Evolutionary conservation across 164 flowering plant genomes (phyloP).

Genomic region (Magnolia sinica): DNA sequence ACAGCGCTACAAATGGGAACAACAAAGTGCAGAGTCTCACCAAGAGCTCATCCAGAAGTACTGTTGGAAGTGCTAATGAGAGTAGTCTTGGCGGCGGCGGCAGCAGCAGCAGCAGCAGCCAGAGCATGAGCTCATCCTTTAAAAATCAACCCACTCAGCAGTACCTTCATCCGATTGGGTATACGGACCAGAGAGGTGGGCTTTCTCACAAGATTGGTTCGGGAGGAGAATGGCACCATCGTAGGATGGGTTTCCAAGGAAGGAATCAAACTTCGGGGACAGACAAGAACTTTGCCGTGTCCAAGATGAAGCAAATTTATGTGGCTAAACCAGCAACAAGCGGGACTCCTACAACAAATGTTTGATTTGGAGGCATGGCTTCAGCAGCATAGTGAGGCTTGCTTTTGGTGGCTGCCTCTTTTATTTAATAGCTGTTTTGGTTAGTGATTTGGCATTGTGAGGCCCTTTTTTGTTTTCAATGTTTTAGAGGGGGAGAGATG

Average conservation of each 20-base stretch:
- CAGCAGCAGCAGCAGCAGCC: conserved; percentile 21
- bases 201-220: conserved; percentile 42
- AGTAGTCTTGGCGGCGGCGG: conserved; percentile 11
- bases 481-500: neutral
- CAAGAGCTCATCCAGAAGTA: conserved; percentile 33
- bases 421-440: conserved; percentile 4
- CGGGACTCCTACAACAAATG: conserved; percentile 25
- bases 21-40: conserved; percentile 18
- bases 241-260: conserved; percentile 62
- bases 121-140: conserved; percentile 20
- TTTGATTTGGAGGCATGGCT: conserved; percentile 2
- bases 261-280: conserved; percentile 52
- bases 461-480: neutral
- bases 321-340: conserved; percentile 68
- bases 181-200: conserved; percentile 52
- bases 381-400: neutral
- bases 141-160: conserved; percentile 36
- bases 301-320: conserved; percentile 81
- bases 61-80: conserved; percentile 26
- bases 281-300: conserved; percentile 42
- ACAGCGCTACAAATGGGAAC: conserved; percentile 17
- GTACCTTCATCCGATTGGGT: conserved; percentile 39
- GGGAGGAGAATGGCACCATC: conserved; percentile 52
- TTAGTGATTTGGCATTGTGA: conserved; percentile 4
- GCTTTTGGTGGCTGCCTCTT: neutral